Base-by-base conservation (phyloP, 2,329 filamentous ascomycete species). In the Taxawa tesnikishii region DNA sequence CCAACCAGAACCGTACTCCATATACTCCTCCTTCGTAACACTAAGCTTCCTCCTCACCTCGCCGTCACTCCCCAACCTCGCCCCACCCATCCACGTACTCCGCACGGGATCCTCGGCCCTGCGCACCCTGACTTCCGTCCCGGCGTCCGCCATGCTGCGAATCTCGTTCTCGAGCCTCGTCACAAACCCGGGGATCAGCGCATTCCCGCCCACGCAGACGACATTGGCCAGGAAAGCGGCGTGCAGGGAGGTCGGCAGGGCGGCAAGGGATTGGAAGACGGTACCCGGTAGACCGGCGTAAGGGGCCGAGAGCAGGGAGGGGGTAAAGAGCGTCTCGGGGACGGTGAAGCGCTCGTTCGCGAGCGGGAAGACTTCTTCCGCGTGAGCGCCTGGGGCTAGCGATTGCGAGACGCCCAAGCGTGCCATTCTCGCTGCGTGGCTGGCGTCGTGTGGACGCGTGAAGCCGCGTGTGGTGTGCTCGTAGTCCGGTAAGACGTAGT, bases 291-390 rank as follows among this genome's bases (percentile, higher is more conserved):
- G 65, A 0, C 90, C 90, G 1, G 79, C 75, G 47, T 93, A 83
- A 28, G 75, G 73, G 55, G 94, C 74, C 1, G 85, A 87, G 26
- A 93, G 77, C 56, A 96, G 88, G 3, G 70, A 68, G 0, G 90
- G 90, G 34, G 71, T 79, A 59, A 98, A 96, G 3, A 98, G 60
- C 5, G 96, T 66, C 53, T 98, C 90, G 0, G 90, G 88, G 0
- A 94, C 79, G 2, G 75, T 66, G 51, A 98, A 98, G 28, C 88
- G 74, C 59, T 98, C 90, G 54, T 94, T 96, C 4, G 83, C 79
- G 7, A 98, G 65, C 0, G 85, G 83, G 41, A 98, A 60, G 10
- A 87, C 67, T 51, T 96, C 87, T 51, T 96, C 88, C 15, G 55
- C 52, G n/a, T n/a, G n/a, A n/a, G n/a, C n/a, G n/a, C n/a, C n/a